Percentiles rank a stretch among this genome's conserved stretches.
Evolutionary conservation across 176 grass and related monocot species (phyloP).

Genomic region (Echinochloa phyllopogon): DNA sequence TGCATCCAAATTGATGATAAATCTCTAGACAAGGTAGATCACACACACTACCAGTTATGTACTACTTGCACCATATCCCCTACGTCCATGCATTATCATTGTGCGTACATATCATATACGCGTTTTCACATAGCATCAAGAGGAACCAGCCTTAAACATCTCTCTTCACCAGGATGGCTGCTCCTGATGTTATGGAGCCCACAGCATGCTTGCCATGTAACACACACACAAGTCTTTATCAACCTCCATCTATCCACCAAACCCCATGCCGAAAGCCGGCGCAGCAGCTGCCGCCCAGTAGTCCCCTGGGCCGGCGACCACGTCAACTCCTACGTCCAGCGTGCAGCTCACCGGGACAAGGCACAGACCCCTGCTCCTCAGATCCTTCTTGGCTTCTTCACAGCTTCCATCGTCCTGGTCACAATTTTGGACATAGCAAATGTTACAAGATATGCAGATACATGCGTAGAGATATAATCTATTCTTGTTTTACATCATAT

Average conservation of each 20-base stretch:
- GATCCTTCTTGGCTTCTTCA: conserved; percentile 61
- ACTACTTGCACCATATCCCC: neutral
- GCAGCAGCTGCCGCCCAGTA: conserved; percentile 65
- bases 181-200: conserved; percentile 63
- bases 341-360: conserved; percentile 85
- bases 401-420: conserved; percentile 47
- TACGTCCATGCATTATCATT: neutral
- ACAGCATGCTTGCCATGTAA: neutral
- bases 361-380: conserved; percentile 86
- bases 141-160: conserved; percentile 67
- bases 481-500: neutral
- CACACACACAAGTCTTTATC: neutral
- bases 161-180: conserved; percentile 61
- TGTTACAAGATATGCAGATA: neutral
- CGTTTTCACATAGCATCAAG: conserved; percentile 67
- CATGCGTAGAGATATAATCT: neutral
- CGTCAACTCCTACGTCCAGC: conserved; percentile 56
- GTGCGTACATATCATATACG: neutral
- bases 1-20: conserved; percentile 14
- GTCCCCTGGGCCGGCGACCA: conserved; percentile 52
- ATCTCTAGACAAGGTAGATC: conserved; percentile 29
- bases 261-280: conserved; percentile 61
- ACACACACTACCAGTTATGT: conserved; percentile 31
- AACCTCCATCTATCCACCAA: conserved; percentile 47
- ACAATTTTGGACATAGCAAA: neutral